Base-by-base conservation (phyloP, 2,329 filamentous ascomycete species). In the Fonsecaea pedrosoi region DNA sequence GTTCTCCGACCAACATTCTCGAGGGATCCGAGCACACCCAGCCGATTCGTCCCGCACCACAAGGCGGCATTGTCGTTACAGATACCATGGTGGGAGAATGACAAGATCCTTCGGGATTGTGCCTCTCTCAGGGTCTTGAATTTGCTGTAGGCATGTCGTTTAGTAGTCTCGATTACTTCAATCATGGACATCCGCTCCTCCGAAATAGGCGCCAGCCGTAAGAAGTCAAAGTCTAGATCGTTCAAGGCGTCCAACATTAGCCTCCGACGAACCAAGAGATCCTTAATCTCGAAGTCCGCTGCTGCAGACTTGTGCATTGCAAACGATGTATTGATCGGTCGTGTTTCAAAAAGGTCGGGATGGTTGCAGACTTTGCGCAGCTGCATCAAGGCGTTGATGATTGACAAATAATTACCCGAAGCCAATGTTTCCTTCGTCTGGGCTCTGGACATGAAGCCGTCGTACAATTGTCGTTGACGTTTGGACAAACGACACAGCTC, bases 341-440 rank as follows among this genome's bases (percentile, higher is more conserved):
- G 88, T 66, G 96, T 96, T 72, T 98, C 91, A 74, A 99, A 99
- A 8, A 99, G 84, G 79, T 99, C 95, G 0, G 95, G 96, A 75
- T 99, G 95, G 73, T 99, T 99, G 84, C 95, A 99, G 60, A 99
- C 96, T 77, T 98, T 97, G 57, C 95, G 89, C 61, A 99, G 84
- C 76, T 97, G 95, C 93, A 99, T 97, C 60, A 99, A 82, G 78
- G 96, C 98, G 77, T 97, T 97, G 80, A 98, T 98, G 77, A 99
- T 97, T 18, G 93, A 97, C 70, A 99, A 87, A 77, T 97, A 97
- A 74, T 98, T 99, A 34, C 95, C 95, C 1, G 92, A 96, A 2
- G 92, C 87, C 18, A 99, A 83, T 0, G 94, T 97, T 67, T 92
- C 90, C 70, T 92, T 89, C 0, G 95, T 98, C 73, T 97, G 92